A percentile compares a stretch with the other conserved stretches of the same genome.
These are phyloP conservation scores for Lepiota venenata DNA, from an alignment of 768 basidiomycete species.

Conservation along the genomic window DNA sequence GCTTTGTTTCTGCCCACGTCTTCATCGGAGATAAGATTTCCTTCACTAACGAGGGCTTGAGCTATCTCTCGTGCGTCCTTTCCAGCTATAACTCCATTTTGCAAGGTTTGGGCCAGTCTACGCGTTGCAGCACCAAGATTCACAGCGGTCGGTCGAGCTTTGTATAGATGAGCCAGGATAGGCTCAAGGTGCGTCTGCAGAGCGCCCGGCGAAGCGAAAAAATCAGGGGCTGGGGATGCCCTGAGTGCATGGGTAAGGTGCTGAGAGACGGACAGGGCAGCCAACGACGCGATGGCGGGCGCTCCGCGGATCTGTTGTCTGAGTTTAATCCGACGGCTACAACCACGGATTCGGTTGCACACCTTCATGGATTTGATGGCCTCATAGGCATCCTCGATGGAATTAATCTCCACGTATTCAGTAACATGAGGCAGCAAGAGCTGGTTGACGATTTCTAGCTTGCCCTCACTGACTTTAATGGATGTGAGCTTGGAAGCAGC, in stretches of 20 bases:
- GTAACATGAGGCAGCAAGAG: slow-evolving; percentile 76
- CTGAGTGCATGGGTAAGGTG: slow-evolving; percentile 54
- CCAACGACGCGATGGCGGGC: slow-evolving; percentile 92
- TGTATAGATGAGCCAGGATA: slow-evolving; percentile 70
- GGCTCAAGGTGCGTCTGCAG: slow-evolving; percentile 55
- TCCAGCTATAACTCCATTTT: slow-evolving; percentile 36
- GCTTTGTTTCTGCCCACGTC: slow-evolving; percentile 83
- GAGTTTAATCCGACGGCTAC: not conserved
- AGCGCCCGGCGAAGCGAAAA: slow-evolving; percentile 46
- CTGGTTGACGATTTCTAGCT: slow-evolving; percentile 87
- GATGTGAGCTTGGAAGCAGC: slow-evolving; percentile 32
- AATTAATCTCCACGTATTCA: slow-evolving; percentile 61
- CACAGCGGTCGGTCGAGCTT: slow-evolving; percentile 93
- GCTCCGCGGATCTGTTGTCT: slow-evolving; percentile 68
- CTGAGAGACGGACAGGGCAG: slow-evolving; percentile 72
- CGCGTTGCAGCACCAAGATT: slow-evolving; percentile 88
- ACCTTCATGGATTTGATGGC: slow-evolving; percentile 98
- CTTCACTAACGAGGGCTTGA: slow-evolving; percentile 65
- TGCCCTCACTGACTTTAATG: slow-evolving; percentile 35
- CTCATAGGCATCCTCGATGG: slow-evolving; percentile 82
- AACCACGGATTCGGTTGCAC: not conserved
- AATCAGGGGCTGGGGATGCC: slow-evolving; percentile 45
- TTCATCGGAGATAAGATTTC: slow-evolving; percentile 73
- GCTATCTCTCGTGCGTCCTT: slow-evolving; percentile 46
- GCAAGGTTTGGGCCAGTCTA: slow-evolving; percentile 57